phyloP scores from a whole-genome alignment of 148 eudicot genomes.

The Drosera capensis region DNA sequence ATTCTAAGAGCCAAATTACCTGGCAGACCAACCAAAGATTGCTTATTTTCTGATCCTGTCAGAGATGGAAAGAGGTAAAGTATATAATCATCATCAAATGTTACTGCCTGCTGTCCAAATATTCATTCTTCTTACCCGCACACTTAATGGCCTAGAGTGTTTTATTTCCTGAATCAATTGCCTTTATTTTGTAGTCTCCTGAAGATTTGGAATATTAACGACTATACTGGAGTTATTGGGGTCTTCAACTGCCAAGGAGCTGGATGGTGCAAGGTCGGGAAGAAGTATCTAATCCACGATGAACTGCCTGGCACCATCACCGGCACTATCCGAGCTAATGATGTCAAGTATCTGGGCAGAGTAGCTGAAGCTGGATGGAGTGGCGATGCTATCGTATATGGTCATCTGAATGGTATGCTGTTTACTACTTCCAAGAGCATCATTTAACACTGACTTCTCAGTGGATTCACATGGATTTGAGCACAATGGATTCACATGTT shows the following conservation, averaged over 20 bases:
- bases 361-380: slow-evolving; percentile 38
- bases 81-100: background rate
- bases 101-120: background rate
- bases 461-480: background rate
- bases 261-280: slow-evolving; percentile 76
- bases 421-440: background rate
- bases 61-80: slow-evolving; percentile 65
- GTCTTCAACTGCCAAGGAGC: slow-evolving; percentile 95
- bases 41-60: slow-evolving; percentile 71
- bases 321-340: slow-evolving; percentile 40
- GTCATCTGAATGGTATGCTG: slow-evolving; percentile 40
- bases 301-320: slow-evolving; percentile 45
- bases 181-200: slow-evolving; percentile 28
- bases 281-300: slow-evolving; percentile 64
- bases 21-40: slow-evolving; percentile 69
- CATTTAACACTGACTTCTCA: background rate
- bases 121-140: background rate
- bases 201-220: slow-evolving; percentile 83
- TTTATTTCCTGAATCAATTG: background rate
- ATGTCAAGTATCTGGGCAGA: slow-evolving; percentile 45
- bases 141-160: background rate
- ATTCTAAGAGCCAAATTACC: slow-evolving; percentile 78
- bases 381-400: slow-evolving; percentile 51
- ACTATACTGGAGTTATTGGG: slow-evolving; percentile 66
- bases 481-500: background rate